A percentile compares a stretch with the other conserved stretches of the same genome.
These are phyloP conservation scores for Helotiales sp. DNA, from an alignment of 2,329 filamentous ascomycete genomes.

Conservation along the genomic window DNA sequence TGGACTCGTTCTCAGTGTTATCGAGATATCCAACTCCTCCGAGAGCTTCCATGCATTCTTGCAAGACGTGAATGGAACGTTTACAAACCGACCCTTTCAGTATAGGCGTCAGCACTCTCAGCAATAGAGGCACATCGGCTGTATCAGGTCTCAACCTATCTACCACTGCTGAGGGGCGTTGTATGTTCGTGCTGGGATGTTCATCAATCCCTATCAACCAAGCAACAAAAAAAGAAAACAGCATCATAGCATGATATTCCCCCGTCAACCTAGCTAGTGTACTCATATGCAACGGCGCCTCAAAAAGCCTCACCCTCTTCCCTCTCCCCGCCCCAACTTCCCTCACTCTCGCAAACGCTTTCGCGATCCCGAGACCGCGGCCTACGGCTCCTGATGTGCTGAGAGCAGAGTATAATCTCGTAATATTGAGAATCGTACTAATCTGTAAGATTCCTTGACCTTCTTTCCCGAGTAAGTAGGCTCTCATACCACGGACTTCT, in stretches of 20 bases:
- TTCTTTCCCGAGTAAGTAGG: slow-evolving; percentile 64
- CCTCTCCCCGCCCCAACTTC: slow-evolving; percentile 48
- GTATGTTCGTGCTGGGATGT: neutral
- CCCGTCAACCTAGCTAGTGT: slow-evolving; percentile 56
- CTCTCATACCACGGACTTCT: slow-evolving; percentile 62
- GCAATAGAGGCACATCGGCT: slow-evolving; percentile 39
- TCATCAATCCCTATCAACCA: slow-evolving; percentile 41
- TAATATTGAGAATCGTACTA: slow-evolving; percentile 66
- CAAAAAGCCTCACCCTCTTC: slow-evolving; percentile 46
- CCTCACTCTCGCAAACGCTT: slow-evolving; percentile 58
- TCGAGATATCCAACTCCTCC: slow-evolving; percentile 68
- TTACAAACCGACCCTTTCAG: slow-evolving; percentile 60
- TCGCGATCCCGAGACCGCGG: slow-evolving; percentile 56
- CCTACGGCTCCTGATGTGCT: slow-evolving; percentile 53
- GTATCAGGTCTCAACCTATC: neutral
- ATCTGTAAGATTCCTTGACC: slow-evolving; percentile 70
- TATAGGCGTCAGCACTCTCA: slow-evolving; percentile 59
- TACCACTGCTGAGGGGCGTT: slow-evolving; percentile 16
- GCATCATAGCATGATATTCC: slow-evolving; percentile 56
- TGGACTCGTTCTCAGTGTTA: slow-evolving; percentile 59
- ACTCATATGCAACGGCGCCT: slow-evolving; percentile 57
- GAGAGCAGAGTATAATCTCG: slow-evolving; percentile 57
- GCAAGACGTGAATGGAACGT: slow-evolving; percentile 48
- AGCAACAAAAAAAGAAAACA: slow-evolving; percentile 50
- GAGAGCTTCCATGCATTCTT: slow-evolving; percentile 62